Conservation (phyloP, 2,329 filamentous ascomycete species). For the Fusarium staphyleae region DNA sequence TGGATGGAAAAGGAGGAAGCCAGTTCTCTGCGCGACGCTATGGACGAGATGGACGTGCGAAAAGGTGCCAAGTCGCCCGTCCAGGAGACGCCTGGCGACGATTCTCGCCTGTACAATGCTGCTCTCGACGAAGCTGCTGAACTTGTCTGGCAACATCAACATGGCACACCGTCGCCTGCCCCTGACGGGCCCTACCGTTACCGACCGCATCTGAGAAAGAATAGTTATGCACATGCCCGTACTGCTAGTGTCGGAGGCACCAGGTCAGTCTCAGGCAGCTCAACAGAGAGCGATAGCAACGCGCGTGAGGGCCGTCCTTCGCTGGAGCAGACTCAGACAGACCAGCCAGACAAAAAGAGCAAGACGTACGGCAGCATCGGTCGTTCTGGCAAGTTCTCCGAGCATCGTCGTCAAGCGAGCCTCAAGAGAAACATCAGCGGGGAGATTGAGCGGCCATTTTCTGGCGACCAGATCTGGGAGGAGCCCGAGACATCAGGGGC, state of each 20-base stretch:
- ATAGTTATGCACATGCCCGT: conserved; percentile 74
- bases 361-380: conserved; percentile 54
- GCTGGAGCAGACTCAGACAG: conserved; percentile 32
- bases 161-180: conserved; percentile 59
- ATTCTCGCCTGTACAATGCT: conserved; percentile 71
- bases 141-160: conserved; percentile 78
- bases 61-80: conserved; percentile 42
- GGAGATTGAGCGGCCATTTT: conserved; percentile 71
- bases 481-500: conserved; percentile 67
- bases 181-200: conserved; percentile 73
- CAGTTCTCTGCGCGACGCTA: conserved; percentile 71
- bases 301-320: conserved; percentile 44
- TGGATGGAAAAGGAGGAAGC: conserved; percentile 86
- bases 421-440: conserved; percentile 75
- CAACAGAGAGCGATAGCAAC: conserved; percentile 55
- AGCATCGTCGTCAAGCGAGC: conserved; percentile 66
- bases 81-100: conserved; percentile 52
- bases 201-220: conserved; percentile 71
- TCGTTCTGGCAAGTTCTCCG: conserved; percentile 46
- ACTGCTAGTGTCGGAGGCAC: conserved; percentile 62
- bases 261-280: conserved; percentile 61
- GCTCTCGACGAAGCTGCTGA: conserved; percentile 81
- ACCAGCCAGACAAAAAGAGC: conserved; percentile 34
- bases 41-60: conserved; percentile 74
- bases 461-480: conserved; percentile 86